Base-by-base conservation (phyloP, 1,284 basidiomycete species). In the Heimioporus retisporus region DNA sequence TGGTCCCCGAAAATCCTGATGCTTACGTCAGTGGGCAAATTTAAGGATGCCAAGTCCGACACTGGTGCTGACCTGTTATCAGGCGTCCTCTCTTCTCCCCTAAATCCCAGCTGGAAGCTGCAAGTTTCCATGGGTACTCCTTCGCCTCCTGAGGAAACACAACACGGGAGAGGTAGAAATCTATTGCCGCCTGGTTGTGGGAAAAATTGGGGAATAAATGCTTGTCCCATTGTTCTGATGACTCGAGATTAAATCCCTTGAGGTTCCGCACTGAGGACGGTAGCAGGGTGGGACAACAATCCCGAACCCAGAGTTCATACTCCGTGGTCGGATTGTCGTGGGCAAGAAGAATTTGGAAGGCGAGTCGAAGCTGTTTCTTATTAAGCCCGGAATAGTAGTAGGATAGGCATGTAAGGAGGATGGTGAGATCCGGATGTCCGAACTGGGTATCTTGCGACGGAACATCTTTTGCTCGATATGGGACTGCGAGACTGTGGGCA, bases 61-160 rank as follows among this genome's bases (percentile, higher is more conserved):
- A 71, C 71, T 73, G 0, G 72, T 11, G 11, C 35, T 40, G 35
- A 40, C 35, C 35, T 13, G 35, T 72, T 16, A 68, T 2, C 0
- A 55, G 2, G 18, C 28, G 58, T 3, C 58, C 61, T 2, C 55
- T 60, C 7, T 56, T 61, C 60, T 82, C 81, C 0, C 82, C 84
- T 35, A 88, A 73, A 75, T 88, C 86, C 85, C 86, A 88, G 0
- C 81, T 81, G 19, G 83, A 85, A 7, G 84, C 81, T 1, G 80
- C 70, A 4, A 88, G 72, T 69, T 86, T 87, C 31, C 72, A 66
- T 0, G 78, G 79, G 62, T 86, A 88, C 50, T 85, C 81, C 59
- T 84, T 84, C 0, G 82, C 84, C 55, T 65, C 67, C 3, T 19
- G 60, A 2, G 67, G 67, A 21, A 68, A 68, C 18, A 69, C 67